phyloP scores from a whole-genome alignment of 2,329 filamentous ascomycete genomes.

The Aspergillus ibericus region DNA sequence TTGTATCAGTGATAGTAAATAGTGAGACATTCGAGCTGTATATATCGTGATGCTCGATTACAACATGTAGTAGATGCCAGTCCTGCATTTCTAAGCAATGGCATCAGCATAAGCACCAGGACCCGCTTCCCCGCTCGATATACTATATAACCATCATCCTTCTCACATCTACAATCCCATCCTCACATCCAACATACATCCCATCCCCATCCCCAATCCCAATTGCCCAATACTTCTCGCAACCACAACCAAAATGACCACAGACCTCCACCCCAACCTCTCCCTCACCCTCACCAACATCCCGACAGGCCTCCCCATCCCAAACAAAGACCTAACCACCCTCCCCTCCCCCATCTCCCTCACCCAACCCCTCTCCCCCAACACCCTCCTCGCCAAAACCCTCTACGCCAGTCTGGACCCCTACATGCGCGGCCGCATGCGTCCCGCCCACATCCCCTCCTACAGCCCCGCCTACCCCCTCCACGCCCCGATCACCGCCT shows the following conservation, averaged over 20 bases:
- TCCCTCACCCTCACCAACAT: slow-evolving; percentile 70
- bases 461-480: slow-evolving; percentile 66
- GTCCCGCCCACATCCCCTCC: slow-evolving; percentile 62
- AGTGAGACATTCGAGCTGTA: not conserved
- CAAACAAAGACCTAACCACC: slow-evolving; percentile 68
- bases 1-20: slow-evolving; percentile 19
- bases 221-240: too few species aligned
- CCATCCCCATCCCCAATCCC: too few species aligned
- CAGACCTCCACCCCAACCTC: slow-evolving; percentile 58
- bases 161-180: too few species aligned
- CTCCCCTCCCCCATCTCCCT: slow-evolving; percentile 69
- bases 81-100: slow-evolving; percentile 10
- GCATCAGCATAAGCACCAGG: not conserved
- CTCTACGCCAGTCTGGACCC: slow-evolving; percentile 78
- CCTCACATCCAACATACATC: too few species aligned
- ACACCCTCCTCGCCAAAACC: slow-evolving; percentile 68
- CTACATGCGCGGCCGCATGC: slow-evolving; percentile 81
- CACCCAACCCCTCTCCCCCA: slow-evolving; percentile 53
- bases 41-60: too few species aligned
- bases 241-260: not conserved
- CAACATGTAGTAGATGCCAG: too few species aligned
- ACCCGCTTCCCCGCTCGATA: not conserved
- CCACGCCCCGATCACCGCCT: slow-evolving; percentile 64
- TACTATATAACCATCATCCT: too few species aligned
- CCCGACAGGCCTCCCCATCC: slow-evolving; percentile 65